These are phyloP conservation scores for Hippophae tibetana DNA, from an alignment of 306 rosid species.

Conservation along the genomic window DNA sequence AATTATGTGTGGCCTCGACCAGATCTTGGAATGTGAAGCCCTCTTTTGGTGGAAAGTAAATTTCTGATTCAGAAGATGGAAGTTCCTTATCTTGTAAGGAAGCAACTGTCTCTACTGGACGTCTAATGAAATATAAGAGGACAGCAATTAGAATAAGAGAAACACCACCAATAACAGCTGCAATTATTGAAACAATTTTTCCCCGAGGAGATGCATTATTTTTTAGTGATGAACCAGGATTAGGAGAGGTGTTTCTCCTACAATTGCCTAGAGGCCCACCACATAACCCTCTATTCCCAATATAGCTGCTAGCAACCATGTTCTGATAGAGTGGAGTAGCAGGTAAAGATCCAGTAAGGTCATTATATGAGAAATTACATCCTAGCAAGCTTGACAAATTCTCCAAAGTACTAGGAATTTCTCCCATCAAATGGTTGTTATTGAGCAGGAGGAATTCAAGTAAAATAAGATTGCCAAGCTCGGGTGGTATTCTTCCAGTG, in stretches of 20 bases:
- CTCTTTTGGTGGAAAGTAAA: slow-evolving; percentile 78
- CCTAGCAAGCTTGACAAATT: slow-evolving; percentile 63
- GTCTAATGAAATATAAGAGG: slow-evolving; percentile 62
- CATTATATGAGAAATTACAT: slow-evolving; percentile 85
- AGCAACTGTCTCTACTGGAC: slow-evolving; percentile 32
- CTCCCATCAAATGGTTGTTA: slow-evolving; percentile 76
- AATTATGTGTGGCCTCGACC: slow-evolving; percentile 73
- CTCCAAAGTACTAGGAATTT: slow-evolving; percentile 69
- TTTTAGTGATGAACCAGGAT: slow-evolving; percentile 15
- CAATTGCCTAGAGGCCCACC: slow-evolving; percentile 67
- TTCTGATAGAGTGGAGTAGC: slow-evolving; percentile 42
- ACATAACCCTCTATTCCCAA: slow-evolving; percentile 68
- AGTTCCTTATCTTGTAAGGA: slow-evolving; percentile 40
- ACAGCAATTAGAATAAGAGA: slow-evolving; percentile 70
- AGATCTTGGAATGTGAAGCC: slow-evolving; percentile 76
- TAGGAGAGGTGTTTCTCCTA: slow-evolving; percentile 29
- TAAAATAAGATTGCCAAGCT: slow-evolving; percentile 61
- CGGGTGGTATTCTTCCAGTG: slow-evolving; percentile 57
- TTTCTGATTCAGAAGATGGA: slow-evolving; percentile 54
- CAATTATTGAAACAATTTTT: slow-evolving; percentile 47
- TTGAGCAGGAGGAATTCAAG: slow-evolving; percentile 66
- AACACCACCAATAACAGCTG: slow-evolving; percentile 71
- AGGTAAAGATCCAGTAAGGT: slow-evolving; percentile 81
- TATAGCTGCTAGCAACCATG: slow-evolving; percentile 59
- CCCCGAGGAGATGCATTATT: slow-evolving; percentile 31